Evolutionary conservation across 2,329 filamentous ascomycete species (phyloP), one percentile per base, ranked within the genome.

Genomic region (Juglanconis oblonga): DNA sequence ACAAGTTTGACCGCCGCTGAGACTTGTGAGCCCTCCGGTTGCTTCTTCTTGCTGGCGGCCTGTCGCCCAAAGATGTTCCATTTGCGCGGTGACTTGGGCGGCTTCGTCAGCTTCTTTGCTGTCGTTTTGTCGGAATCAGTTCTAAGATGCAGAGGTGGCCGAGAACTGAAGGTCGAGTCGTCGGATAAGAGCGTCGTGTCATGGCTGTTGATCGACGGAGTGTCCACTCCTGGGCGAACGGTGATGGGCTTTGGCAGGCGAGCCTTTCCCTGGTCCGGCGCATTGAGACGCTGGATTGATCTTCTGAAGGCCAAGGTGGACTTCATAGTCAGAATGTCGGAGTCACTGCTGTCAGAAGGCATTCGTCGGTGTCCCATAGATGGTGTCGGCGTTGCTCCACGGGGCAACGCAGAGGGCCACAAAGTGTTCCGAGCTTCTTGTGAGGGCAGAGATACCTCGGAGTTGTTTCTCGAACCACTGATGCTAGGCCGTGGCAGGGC

Each of bases 1-100:
- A 80, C 76, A 13, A 74, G 68, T 48, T 80, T 77, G n/a, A 81
- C 77, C 1, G 81, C 76, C 2, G 80, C 78, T 0, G 79, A 69
- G n/a, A 83, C 76, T 2, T 72, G 66, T 4, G 72, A 66, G 5
- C 72, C 68, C 31, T 77, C 74, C 5, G 73, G 67, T 14, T 69
- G 70, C 61, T 76, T 77, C 59, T 78, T 79, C 3, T 64, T 64
- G 65, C 67, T 65, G 5, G 70, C 68, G 3, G 77, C 67, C 47
- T 77, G 74, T 51, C 84, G 78, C 52, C 84, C 79, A 65, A 88
- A 88, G 11, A 87, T 69, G 64, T 87, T 87, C 86, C 86, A 88
- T 65, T 82, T 86, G 7, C 81, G 79, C 31, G 84, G 84, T 32
- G 82, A 84, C 48, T 77, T 80, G 1, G 79, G 69, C 56, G 78